Conservation (phyloP, 257 asterid species). For the Asclepias syriaca region DNA sequence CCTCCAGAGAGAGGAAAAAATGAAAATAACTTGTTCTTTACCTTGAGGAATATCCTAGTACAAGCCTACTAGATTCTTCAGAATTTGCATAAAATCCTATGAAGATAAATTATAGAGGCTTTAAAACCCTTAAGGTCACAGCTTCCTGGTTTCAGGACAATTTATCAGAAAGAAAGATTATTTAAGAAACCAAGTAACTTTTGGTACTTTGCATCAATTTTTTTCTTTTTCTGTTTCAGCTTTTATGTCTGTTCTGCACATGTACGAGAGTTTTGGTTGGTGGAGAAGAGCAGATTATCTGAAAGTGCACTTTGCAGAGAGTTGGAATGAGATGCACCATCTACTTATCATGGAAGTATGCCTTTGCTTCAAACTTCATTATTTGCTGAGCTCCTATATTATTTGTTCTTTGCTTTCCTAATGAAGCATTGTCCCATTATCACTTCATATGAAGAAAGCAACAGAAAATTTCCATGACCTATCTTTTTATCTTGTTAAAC, state of each 20-base stretch:
- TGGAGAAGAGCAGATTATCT: conserved; percentile 98
- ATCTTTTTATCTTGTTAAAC: neutral
- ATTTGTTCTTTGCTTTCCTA: neutral
- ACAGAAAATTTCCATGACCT: neutral
- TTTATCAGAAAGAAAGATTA: neutral
- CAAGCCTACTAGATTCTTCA: neutral
- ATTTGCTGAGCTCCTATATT: neutral
- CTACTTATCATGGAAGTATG: conserved; percentile 96
- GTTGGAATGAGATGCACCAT: conserved; percentile 99
- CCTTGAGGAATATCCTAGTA: neutral
- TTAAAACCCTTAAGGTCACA: neutral
- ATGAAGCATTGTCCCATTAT: neutral
- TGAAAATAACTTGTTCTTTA: no score
- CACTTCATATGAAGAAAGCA: neutral
- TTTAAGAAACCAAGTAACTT: neutral
- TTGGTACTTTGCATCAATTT: neutral
- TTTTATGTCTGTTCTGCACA: conserved; percentile 89
- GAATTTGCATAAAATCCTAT: neutral
- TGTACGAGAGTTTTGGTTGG: conserved; percentile 98
- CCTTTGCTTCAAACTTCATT: conserved; percentile 17
- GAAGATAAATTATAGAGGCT: neutral
- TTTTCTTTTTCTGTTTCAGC: conserved; percentile 43
- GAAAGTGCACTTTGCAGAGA: conserved; percentile 98
- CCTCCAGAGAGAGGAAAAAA: no score
- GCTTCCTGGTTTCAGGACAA: neutral